Evolutionary conservation across 2,329 filamentous ascomycete species (phyloP), one percentile per base, ranked within the genome.

Genomic region (Corynespora cassiicola): DNA sequence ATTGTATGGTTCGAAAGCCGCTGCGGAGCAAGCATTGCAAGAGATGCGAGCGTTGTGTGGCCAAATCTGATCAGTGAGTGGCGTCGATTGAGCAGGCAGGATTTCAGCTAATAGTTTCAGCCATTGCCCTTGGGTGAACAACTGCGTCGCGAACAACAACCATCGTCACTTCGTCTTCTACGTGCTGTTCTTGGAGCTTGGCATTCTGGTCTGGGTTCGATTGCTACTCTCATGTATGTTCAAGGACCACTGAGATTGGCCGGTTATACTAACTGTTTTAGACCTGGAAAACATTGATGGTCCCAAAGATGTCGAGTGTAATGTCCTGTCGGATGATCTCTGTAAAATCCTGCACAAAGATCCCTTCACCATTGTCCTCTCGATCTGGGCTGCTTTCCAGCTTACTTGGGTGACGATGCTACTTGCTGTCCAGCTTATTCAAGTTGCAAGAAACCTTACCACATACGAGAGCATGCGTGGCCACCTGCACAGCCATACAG

Each of bases 321-420:
- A 86, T 48, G 65, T 97, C 26, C 78, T 97, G 24, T 82, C 86
- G n/a, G 78, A 85, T 2, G 71, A 76, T 0, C 71, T 96, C 7
- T 99, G 94, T 76, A 77, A 80, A 30, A 75, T 89, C 24, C 75
- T 95, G 52, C 88, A 88, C 58, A 82, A 86, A 33, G 92, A 97
- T 63, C 78, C 89, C 0, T 96, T 92, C 65, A 92, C 88, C 1
- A 79, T 96, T 17, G 75, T 95, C 8, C 76, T 96, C 14, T 81
- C 81, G 9, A 72, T 88, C 18, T 99, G 94, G 94, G 80, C 81
- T 6, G 79, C 81, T 2, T 75, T 96, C 27, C 95, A 99, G 68
- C 79, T 96, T 20, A 86, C 89, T 14, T 99, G 94, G 94, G 89
- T 97, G 3, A 85, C 87, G n/a, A 97, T 99, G 91, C 84, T 99